Base-by-base conservation (phyloP, 2,329 filamentous ascomycete genomes). In the Trichoderma lentiforme region DNA sequence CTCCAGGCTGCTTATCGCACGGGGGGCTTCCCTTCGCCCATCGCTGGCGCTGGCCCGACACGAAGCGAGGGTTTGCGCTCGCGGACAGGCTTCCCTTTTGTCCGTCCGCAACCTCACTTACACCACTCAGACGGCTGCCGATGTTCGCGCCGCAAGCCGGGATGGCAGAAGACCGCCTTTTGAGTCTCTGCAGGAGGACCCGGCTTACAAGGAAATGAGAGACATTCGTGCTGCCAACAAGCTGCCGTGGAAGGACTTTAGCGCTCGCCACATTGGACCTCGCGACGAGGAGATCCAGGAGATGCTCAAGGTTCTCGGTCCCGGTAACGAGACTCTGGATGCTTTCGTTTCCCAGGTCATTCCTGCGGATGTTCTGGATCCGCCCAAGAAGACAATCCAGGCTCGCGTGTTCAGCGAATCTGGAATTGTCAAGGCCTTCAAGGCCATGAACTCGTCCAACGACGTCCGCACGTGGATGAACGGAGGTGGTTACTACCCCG, bases 261-360 rank as follows among this genome's bases (percentile, higher is more conserved):
- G 92, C 70, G 88, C 92, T 72, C 90, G 95, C 63, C 95, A 98
- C 83, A 97, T 98, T 83, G 95, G 95, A 1, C 94, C 94, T 4
- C 90, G 91, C 66, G 86, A 91, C 39, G 84, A 86, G 58, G 90
- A 93, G 70, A 88, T 90, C 1, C 84, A 90, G 75, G 85, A 90
- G 78, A 98, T 98, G 95, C 89, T 98, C 73, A 88, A 91, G 76
- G 87, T 87, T 1, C 86, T 98, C 53, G 91, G 93, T 72, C 93
- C 94, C 21, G 92, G 93, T 0, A 91, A 86, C 11, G 84, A 86
- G 73, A 91, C 87, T 60, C 82, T 98, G 72, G 94, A 98, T 74
- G 90, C 93, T 32, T 97, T 98, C 78, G 89, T 98, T 56, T 85
- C 88, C 77, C 90, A 97, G 82, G 95, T 98, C 63, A 86, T 98